Evolutionary conservation across 1,284 basidiomycete genomes (phyloP).

Genomic region (Irpex rosettiformis): DNA sequence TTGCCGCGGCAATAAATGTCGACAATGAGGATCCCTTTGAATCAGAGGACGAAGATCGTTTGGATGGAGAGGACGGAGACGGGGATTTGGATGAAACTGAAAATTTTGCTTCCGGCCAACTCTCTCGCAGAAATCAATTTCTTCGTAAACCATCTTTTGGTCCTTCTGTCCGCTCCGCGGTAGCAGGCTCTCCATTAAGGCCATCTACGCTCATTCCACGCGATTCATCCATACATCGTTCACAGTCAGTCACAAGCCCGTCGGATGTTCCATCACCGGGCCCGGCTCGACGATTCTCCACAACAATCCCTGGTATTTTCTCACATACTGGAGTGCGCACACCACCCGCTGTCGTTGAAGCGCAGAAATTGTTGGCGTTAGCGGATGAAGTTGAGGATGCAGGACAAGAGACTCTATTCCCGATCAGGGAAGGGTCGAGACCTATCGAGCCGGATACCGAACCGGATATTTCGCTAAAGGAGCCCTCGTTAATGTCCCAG

Average conservation of each 20-base stretch:
- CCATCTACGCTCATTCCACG: conserved; percentile 18
- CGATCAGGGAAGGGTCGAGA: conserved; percentile 48
- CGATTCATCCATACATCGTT: conserved; percentile 18
- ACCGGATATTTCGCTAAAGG: conserved; percentile 34
- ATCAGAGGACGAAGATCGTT: conserved; percentile 33
- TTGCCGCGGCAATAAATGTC: conserved; percentile 87
- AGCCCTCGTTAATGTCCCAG: conserved; percentile 60
- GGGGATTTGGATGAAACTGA: conserved; percentile 33
- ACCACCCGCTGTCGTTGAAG: conserved; percentile 67
- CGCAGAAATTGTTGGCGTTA: conserved; percentile 50
- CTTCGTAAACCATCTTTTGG: conserved; percentile 16
- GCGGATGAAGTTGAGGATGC: conserved; percentile 33
- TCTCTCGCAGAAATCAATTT: conserved; percentile 23
- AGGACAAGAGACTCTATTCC: conserved; percentile 39
- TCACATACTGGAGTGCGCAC: conserved; percentile 73
- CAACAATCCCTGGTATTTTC: conserved; percentile 70
- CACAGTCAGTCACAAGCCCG: conserved; percentile 12
- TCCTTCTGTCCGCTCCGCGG: conserved; percentile 13
- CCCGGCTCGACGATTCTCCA: conserved; percentile 47
- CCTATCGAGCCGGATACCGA: conserved; percentile 19
- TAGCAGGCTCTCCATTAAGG: conserved; percentile 21
- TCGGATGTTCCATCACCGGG: not conserved
- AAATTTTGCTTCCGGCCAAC: conserved; percentile 23
- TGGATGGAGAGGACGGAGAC: conserved; percentile 24
- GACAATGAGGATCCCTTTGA: conserved; percentile 80